phyloP scores from a whole-genome alignment of 2,329 filamentous ascomycete genomes.

The Curvularia eragrostidis region DNA sequence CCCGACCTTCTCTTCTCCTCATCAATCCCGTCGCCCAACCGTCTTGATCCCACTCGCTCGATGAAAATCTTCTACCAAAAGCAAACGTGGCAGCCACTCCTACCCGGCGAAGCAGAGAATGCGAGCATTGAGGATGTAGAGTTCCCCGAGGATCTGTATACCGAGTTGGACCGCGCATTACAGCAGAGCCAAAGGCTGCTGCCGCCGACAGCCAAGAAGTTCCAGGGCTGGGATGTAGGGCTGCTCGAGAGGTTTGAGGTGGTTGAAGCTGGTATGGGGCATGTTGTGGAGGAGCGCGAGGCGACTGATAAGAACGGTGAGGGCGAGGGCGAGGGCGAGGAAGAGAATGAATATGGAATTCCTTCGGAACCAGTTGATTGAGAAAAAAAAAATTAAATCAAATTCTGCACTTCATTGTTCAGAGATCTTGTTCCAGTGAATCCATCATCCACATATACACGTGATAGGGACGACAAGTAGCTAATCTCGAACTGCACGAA shows the following conservation, averaged over 20 bases:
- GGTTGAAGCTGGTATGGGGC: slow-evolving; percentile 21
- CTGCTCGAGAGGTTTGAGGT: slow-evolving; percentile 63
- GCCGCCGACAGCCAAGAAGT: slow-evolving; percentile 62
- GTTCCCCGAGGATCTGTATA: slow-evolving; percentile 61
- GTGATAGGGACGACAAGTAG: too few relatives aligned
- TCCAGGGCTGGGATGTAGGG: slow-evolving; percentile 72
- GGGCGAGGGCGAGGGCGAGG: not conserved
- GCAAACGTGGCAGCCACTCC: slow-evolving; percentile 31
- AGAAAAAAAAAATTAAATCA: not conserved
- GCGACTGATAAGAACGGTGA: not conserved
- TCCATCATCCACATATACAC: not conserved
- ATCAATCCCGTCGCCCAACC: slow-evolving; percentile 37
- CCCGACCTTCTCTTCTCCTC: slow-evolving; percentile 65
- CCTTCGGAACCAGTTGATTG: slow-evolving; percentile 13
- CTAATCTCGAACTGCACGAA: not conserved
- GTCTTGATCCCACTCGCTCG: slow-evolving; percentile 55
- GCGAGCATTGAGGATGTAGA: slow-evolving; percentile 59
- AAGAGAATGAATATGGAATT: slow-evolving; percentile 1
- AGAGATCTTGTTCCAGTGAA: not conserved
- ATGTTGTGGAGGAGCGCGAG: not conserved
- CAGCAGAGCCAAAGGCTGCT: slow-evolving; percentile 59
- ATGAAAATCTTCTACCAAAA: slow-evolving; percentile 64
- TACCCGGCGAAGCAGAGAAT: slow-evolving; percentile 46
- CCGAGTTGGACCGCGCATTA: slow-evolving; percentile 55
- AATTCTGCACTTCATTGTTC: not conserved